Conservation (phyloP, 768 basidiomycete species). For the Hypsizygus marmoreus region DNA sequence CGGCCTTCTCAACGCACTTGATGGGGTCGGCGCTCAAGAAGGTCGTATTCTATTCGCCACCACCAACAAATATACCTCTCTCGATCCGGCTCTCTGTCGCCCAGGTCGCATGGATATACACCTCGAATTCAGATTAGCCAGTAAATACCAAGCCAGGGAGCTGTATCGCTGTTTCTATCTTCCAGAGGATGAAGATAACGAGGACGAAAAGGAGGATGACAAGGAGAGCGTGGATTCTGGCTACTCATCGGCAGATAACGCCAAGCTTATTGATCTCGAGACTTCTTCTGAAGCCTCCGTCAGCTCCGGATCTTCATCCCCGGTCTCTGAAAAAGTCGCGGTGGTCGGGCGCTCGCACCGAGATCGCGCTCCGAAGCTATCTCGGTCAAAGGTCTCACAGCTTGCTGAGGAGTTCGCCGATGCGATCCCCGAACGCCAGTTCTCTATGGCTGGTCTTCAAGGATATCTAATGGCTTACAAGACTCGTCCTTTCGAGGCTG, state of each 20-base stretch:
- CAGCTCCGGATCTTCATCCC: slow-evolving; percentile 4
- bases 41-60: slow-evolving; percentile 83
- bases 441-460: slow-evolving; percentile 53
- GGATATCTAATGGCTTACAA: slow-evolving; percentile 75
- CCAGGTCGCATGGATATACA: slow-evolving; percentile 83
- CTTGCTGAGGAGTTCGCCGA: slow-evolving; percentile 62
- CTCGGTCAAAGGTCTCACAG: slow-evolving; percentile 34
- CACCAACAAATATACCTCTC: slow-evolving; percentile 68
- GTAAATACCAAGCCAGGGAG: slow-evolving; percentile 63
- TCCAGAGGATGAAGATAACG: slow-evolving; percentile 34
- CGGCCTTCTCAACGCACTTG: slow-evolving; percentile 77
- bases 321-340: slow-evolving; percentile 10
- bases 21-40: slow-evolving; percentile 79
- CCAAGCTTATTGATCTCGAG: slow-evolving; percentile 5
- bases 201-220: slow-evolving; percentile 22
- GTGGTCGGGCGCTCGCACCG: slow-evolving; percentile 30
- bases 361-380: slow-evolving; percentile 40
- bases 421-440: slow-evolving; percentile 48
- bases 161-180: slow-evolving; percentile 72
- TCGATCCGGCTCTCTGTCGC: slow-evolving; percentile 75
- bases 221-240: slow-evolving; percentile 21
- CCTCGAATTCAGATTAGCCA: slow-evolving; percentile 76
- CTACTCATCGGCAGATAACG: slow-evolving; percentile 17
- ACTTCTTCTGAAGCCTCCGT: slow-evolving; percentile 2
- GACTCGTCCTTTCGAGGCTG: slow-evolving; percentile 56